Evolutionary conservation across 2,329 filamentous ascomycete genomes (phyloP).

Genomic region (Westerdykella aurantiaca): DNA sequence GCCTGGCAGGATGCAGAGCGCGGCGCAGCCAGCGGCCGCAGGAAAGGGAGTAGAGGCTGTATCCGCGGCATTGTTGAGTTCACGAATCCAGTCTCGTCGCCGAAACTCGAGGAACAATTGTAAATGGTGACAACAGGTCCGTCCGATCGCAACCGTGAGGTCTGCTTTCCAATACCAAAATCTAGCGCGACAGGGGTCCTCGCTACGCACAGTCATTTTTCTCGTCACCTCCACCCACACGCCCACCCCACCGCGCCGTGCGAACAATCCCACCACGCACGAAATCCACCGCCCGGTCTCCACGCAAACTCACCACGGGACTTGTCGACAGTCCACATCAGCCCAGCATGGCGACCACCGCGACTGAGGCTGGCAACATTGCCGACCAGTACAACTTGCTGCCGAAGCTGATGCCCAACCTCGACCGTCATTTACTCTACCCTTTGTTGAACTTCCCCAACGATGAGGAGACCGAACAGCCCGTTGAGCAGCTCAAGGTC

Average conservation of each 20-base stretch:
- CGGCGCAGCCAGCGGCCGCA: constrained; percentile 38
- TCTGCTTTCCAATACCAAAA: constrained; percentile 22
- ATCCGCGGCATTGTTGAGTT: constrained; percentile 29
- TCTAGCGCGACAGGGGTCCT: constrained; percentile 32
- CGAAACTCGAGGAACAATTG: background rate
- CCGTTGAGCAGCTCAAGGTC: constrained; percentile 69
- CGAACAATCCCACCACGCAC: constrained; percentile 12
- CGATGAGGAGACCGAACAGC: constrained; percentile 70
- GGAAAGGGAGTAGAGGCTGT: constrained; percentile 35
- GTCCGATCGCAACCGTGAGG: too few relatives aligned
- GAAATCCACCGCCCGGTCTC: constrained; percentile 10
- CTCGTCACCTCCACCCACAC: constrained; percentile 8
- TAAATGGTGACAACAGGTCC: background rate
- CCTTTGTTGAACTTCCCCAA: constrained; percentile 89
- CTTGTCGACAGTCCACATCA: constrained; percentile 1
- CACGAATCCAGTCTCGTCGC: background rate
- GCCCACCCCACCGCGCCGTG: constrained; percentile 3
- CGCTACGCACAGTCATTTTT: constrained; percentile 36
- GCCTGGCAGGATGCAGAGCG: constrained; percentile 34
- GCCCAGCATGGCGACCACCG: constrained; percentile 2
- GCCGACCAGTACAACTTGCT: constrained; percentile 73
- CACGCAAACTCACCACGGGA: constrained; percentile 7
- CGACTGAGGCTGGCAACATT: constrained; percentile 42
- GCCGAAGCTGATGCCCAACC: constrained; percentile 80
- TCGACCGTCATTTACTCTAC: constrained; percentile 95